Evolutionary conservation across 768 basidiomycete genomes (phyloP), one percentile per base, ranked within the genome.

Genomic region (Galerina marginata): DNA sequence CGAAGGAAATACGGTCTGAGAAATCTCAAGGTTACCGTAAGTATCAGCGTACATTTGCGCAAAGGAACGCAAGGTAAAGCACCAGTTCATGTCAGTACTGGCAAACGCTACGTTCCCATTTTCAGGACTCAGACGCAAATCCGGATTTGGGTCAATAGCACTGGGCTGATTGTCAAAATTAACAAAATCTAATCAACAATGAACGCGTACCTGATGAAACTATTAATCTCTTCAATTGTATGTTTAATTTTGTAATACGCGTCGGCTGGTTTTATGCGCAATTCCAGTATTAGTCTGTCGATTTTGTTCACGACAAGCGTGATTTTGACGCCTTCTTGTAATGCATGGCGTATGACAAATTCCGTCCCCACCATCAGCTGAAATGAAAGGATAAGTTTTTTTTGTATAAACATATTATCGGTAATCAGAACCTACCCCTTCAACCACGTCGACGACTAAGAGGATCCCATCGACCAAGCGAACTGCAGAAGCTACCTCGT

Each of bases 221-320:
- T 92, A 74, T 99, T 99, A 54, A 99, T 89, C 74, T 99, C 97
- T 72, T 99, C 97, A 56, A 99, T 96, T 2, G 96, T 98, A 72
- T 99, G 96, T 74, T 94, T 96, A 65, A 99, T 94, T 82, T 99
- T 99, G 80, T 96, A 98, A 80, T 93, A 99, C 0, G 97, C 97
- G 69, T 99, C 97, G 43, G 89, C 79, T 56, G 97, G 97, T 69
- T 96, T 96, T 70, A 99, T 89, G 47, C 97, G 89, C 58, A 99
- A 81, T 76, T 99, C 97, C 56, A 99, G 86, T 63, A 99, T 98
- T 52, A 99, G 86, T 56, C 97, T 86, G 77, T 99, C 97, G 70
- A 99, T 89, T 82, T 99, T 99, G 82, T 99, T 99, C 64, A 99
- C 86, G 37, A 99, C 89, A 47, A 99, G 85, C 7, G 92, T 94